phyloP scores from a whole-genome alignment of 768 basidiomycete genomes.

The Agaricus blazei region DNA sequence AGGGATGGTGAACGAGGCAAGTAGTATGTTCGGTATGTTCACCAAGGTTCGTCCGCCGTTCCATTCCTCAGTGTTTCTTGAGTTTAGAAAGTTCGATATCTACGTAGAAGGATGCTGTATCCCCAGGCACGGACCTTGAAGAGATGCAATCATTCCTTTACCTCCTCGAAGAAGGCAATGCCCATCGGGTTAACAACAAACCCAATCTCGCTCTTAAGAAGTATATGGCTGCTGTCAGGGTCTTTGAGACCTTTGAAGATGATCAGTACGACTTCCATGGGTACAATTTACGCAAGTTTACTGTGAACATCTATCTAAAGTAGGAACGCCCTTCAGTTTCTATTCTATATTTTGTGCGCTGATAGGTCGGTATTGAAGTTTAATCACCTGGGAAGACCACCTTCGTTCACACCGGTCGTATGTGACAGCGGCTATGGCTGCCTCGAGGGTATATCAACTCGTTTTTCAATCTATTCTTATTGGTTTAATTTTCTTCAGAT shows the following conservation, averaged over 20 bases:
- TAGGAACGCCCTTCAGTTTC: constrained; percentile 28
- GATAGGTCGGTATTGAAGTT: constrained; percentile 31
- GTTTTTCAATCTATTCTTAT: neutral
- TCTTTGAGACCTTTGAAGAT: constrained; percentile 86
- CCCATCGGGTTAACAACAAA: constrained; percentile 59
- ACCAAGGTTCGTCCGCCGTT: constrained; percentile 61
- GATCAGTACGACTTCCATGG: constrained; percentile 98
- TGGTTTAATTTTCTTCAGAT: constrained; percentile 43
- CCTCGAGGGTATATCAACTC: constrained; percentile 50
- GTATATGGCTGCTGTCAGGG: constrained; percentile 73
- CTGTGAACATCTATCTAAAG: constrained; percentile 82
- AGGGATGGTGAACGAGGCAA: constrained; percentile 74
- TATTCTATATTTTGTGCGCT: neutral
- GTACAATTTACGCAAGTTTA: constrained; percentile 88
- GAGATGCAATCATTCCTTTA: constrained; percentile 96
- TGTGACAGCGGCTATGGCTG: constrained; percentile 64
- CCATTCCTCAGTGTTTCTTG: no score
- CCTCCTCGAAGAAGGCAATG: constrained; percentile 75
- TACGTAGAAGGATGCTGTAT: constrained; percentile 76
- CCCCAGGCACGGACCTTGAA: constrained; percentile 75
- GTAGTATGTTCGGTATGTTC: constrained; percentile 73
- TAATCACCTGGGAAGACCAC: constrained; percentile 78
- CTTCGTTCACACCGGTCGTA: constrained; percentile 77
- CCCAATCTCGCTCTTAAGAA: constrained; percentile 80
- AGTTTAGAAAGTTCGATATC: neutral